Conservation (phyloP, 306 rosid genomes). For the Ziziphus jujuba region DNA sequence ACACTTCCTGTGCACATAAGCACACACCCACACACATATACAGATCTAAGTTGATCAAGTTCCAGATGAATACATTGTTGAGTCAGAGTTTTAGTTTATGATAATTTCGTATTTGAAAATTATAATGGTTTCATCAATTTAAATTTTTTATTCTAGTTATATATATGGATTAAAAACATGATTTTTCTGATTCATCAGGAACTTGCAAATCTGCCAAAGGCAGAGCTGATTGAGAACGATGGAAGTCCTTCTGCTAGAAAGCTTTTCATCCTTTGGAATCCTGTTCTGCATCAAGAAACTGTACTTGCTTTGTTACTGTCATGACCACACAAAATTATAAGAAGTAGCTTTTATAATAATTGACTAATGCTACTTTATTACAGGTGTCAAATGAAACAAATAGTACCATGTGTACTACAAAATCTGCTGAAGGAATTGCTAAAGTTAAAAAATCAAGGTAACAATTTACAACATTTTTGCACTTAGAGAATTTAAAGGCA, state of each 20-base stretch:
- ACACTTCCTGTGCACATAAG: too few relatives aligned
- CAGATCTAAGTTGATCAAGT: too few relatives aligned
- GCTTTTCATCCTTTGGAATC: slow-evolving; percentile 90
- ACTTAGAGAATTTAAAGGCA: slow-evolving; percentile 1
- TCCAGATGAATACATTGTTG: too few relatives aligned
- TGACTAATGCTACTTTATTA: slow-evolving; percentile 20
- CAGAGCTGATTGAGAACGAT: slow-evolving; percentile 84
- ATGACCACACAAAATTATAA: not conserved
- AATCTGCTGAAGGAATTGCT: slow-evolving; percentile 38
- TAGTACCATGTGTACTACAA: slow-evolving; percentile 23
- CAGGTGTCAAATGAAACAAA: slow-evolving; percentile 41
- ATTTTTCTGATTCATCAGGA: slow-evolving; percentile 50
- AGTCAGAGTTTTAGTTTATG: too few relatives aligned
- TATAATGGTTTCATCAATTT: not conserved
- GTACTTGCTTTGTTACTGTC: slow-evolving; percentile 37
- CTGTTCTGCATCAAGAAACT: slow-evolving; percentile 37
- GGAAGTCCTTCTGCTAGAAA: slow-evolving; percentile 94
- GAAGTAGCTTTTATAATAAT: not conserved
- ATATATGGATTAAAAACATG: not conserved
- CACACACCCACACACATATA: too few relatives aligned
- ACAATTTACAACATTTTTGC: slow-evolving; percentile 10
- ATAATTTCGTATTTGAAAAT: too few relatives aligned
- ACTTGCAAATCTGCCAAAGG: slow-evolving; percentile 72
- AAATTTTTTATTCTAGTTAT: slow-evolving; percentile 7
- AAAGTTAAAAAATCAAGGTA: slow-evolving; percentile 63